phyloP scores from a whole-genome alignment of 2,329 filamentous ascomycete species.

The Ilyonectria sp. region DNA sequence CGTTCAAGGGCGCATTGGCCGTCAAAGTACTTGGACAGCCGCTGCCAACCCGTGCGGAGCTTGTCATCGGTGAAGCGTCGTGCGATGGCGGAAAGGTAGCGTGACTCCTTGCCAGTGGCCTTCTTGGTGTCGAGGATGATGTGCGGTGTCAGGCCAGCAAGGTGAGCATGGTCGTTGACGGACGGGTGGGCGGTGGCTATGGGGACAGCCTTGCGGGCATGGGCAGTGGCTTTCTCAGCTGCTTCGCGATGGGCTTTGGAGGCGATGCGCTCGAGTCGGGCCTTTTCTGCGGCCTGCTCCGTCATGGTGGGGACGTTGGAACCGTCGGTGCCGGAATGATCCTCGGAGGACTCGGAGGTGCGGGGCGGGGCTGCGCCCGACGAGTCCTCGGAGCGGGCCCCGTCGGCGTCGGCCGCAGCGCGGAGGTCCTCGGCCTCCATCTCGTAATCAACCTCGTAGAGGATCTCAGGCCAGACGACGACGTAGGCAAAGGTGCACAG shows the following conservation, averaged over 20 bases:
- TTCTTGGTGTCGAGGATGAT: constrained; percentile 85
- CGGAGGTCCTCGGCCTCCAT: constrained; percentile 76
- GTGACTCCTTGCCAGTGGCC: constrained; percentile 82
- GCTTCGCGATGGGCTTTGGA: constrained; percentile 68
- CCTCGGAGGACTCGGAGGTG: constrained; percentile 47
- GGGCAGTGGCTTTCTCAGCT: constrained; percentile 70
- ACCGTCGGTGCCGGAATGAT: constrained; percentile 42
- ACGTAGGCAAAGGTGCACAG: constrained; percentile 93
- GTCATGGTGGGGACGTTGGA: constrained; percentile 58
- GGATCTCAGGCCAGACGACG: constrained; percentile 85
- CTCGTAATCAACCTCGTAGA: constrained; percentile 83
- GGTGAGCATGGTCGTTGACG: constrained; percentile 69
- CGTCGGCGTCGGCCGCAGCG: constrained; percentile 47
- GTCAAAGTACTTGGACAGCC: constrained; percentile 89
- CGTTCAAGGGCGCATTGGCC: constrained; percentile 88
- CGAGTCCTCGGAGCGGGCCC: constrained; percentile 41
- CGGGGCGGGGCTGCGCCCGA: constrained; percentile 39
- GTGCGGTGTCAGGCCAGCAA: constrained; percentile 72
- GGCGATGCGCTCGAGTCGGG: constrained; percentile 72
- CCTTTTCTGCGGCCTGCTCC: constrained; percentile 72
- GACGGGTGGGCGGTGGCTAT: constrained; percentile 68
- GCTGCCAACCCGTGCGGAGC: constrained; percentile 77
- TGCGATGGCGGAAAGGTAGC: constrained; percentile 76
- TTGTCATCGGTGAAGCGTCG: constrained; percentile 69
- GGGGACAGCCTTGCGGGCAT: constrained; percentile 66